Conservation (phyloP, 352 stramenopile species). For the Phytophthora pseudosyringae region DNA sequence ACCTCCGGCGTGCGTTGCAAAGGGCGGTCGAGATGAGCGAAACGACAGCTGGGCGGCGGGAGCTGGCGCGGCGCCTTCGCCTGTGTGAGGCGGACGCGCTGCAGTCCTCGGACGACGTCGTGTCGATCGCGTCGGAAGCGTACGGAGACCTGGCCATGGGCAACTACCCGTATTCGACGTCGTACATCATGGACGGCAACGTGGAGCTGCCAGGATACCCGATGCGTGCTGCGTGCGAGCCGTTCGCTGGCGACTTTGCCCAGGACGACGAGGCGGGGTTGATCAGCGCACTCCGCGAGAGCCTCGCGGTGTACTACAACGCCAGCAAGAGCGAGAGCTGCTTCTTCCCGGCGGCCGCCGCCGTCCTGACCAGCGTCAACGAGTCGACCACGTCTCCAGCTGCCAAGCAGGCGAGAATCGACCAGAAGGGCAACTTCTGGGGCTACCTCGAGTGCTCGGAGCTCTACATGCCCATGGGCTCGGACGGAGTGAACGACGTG, state of each 20-base stretch:
- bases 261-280: conserved; percentile 26
- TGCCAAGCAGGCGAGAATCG: conserved; percentile 43
- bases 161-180: conserved; percentile 58
- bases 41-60: conserved; percentile 26
- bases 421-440: conserved; percentile 49
- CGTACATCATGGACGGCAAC: conserved; percentile 58
- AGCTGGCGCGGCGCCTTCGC: conserved; percentile 34
- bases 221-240: conserved; percentile 44
- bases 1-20: conserved; percentile 36
- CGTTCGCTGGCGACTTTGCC: conserved; percentile 35
- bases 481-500: conserved; percentile 47
- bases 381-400: conserved; percentile 15
- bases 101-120: conserved; percentile 32
- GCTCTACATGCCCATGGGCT: conserved; percentile 55
- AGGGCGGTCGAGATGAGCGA: conserved; percentile 20
- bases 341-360: too few relatives aligned
- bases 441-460: conserved; percentile 59
- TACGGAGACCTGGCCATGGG: conserved; percentile 49
- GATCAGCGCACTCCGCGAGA: conserved; percentile 42
- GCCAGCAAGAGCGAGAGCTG: conserved; percentile 41
- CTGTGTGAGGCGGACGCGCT: conserved; percentile 38
- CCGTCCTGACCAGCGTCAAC: not conserved
- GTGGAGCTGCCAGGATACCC: conserved; percentile 46
- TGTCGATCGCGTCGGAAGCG: conserved; percentile 20
- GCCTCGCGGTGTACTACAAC: conserved; percentile 59